A percentile compares a stretch with the other conserved stretches of the same genome.
Evolutionary conservation across 1,284 basidiomycete genomes (phyloP).

Genomic region (Apiotrichum akiyoshidainum): DNA sequence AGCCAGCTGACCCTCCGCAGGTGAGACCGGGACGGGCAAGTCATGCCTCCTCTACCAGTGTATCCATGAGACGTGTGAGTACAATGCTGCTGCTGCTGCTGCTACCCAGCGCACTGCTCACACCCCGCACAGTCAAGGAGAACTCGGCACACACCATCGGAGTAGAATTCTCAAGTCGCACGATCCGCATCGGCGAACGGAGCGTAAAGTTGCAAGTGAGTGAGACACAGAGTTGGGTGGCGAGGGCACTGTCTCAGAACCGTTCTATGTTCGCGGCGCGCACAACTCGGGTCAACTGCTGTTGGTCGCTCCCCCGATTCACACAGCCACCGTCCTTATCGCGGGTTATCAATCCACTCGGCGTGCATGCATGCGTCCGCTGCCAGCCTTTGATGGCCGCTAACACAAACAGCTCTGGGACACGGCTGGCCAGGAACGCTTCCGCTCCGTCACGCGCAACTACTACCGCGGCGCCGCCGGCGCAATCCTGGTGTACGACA

Average conservation of each 20-base stretch:
- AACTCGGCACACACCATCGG: conserved; percentile 97
- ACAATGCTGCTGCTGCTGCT: too few species aligned
- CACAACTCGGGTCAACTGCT: too few species aligned
- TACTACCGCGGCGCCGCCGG: conserved; percentile 95
- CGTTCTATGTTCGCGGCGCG: too few species aligned
- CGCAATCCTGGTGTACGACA: conserved; percentile 93
- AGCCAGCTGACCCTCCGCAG: conserved; percentile 51
- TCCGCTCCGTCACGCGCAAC: conserved; percentile 91
- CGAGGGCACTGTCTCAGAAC: not conserved
- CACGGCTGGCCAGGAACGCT: conserved; percentile 93
- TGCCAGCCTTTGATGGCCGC: not conserved
- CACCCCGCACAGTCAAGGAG: conserved; percentile 70
- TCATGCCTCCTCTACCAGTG: conserved; percentile 94
- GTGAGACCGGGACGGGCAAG: conserved; percentile 94
- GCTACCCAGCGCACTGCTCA: not conserved
- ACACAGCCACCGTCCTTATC: too few species aligned
- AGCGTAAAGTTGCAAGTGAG: conserved; percentile 87
- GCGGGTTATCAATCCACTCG: too few species aligned
- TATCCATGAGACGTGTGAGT: conserved; percentile 85
- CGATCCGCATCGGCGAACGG: conserved; percentile 84
- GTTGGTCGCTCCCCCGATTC: too few species aligned
- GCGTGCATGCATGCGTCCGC: too few species aligned
- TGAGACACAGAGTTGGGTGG: conserved; percentile 5
- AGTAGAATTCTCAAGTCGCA: conserved; percentile 88
- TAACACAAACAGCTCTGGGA: conserved; percentile 76